Conservation (phyloP, 2,329 filamentous ascomycete species). For the Neoarthrinium moseri region DNA sequence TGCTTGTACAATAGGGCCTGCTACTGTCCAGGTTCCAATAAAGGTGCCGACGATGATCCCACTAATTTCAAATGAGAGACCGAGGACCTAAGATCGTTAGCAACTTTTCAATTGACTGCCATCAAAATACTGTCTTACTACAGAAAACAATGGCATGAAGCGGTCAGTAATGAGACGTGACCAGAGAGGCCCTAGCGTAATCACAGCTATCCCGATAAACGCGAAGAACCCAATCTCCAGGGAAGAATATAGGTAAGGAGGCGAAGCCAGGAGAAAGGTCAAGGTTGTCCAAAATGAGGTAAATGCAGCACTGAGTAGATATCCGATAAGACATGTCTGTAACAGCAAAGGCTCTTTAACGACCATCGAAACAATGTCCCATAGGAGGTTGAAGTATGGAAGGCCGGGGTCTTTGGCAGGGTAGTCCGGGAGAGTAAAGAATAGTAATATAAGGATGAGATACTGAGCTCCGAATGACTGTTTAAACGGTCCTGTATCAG, state of each 20-base stretch:
- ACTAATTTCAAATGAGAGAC: slow-evolving; percentile 54
- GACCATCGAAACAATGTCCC: slow-evolving; percentile 58
- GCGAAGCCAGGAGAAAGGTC: slow-evolving; percentile 72
- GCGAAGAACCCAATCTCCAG: slow-evolving; percentile 76
- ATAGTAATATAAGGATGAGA: slow-evolving; percentile 59
- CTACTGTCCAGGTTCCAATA: slow-evolving; percentile 62
- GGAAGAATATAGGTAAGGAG: slow-evolving; percentile 67
- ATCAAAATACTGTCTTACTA: slow-evolving; percentile 30
- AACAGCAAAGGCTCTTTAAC: slow-evolving; percentile 59
- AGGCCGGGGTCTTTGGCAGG: slow-evolving; percentile 61
- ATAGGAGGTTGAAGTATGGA: slow-evolving; percentile 60
- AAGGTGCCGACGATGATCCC: slow-evolving; percentile 70
- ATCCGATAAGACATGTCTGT: slow-evolving; percentile 50
- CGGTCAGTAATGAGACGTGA: slow-evolving; percentile 68
- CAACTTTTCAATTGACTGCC: neutral
- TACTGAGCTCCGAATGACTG: slow-evolving; percentile 60
- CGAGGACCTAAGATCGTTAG: slow-evolving; percentile 44
- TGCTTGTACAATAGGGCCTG: slow-evolving; percentile 72
- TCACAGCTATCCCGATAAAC: slow-evolving; percentile 70
- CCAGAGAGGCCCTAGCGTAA: slow-evolving; percentile 67
- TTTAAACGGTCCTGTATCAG: neutral
- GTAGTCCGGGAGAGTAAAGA: slow-evolving; percentile 69
- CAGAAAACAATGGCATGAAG: slow-evolving; percentile 66
- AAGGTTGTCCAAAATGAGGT: slow-evolving; percentile 71
- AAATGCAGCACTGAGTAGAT: slow-evolving; percentile 51